Conservation (phyloP, 306 rosid species). For the Canavalia ensiformis region DNA sequence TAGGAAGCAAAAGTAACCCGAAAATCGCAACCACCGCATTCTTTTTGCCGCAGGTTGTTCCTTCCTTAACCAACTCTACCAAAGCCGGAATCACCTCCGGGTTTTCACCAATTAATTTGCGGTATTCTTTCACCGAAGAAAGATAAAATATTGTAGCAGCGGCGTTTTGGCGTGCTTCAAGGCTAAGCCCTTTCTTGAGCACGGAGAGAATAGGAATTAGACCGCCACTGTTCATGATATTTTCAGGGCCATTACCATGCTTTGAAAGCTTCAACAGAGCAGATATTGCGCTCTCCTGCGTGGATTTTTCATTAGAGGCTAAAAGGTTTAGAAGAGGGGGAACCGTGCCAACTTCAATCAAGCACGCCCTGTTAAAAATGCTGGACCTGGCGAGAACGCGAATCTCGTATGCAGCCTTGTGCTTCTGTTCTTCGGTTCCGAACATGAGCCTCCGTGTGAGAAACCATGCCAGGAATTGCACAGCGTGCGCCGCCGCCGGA, state of each 20-base stretch:
- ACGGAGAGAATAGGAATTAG: slow-evolving; percentile 54
- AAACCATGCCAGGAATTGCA: slow-evolving; percentile 65
- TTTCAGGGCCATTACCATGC: slow-evolving; percentile 59
- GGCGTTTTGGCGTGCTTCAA: slow-evolving; percentile 71
- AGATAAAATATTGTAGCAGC: slow-evolving; percentile 81
- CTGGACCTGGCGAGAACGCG: slow-evolving; percentile 73
- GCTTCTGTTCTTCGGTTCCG: slow-evolving; percentile 61
- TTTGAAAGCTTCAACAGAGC: slow-evolving; percentile 84
- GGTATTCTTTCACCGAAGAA: slow-evolving; percentile 61
- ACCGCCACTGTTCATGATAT: slow-evolving; percentile 62
- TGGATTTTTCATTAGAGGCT: slow-evolving; percentile 36
- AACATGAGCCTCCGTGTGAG: slow-evolving; percentile 63
- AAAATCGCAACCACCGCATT: slow-evolving; percentile 80
- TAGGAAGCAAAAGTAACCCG: slow-evolving; percentile 63
- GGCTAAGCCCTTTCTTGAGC: slow-evolving; percentile 60
- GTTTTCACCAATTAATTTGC: slow-evolving; percentile 68
- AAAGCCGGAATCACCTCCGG: slow-evolving; percentile 62
- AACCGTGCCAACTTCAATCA: slow-evolving; percentile 68
- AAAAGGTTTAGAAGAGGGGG: slow-evolving; percentile 65
- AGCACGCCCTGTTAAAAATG: slow-evolving; percentile 72
- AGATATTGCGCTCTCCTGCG: slow-evolving; percentile 69
- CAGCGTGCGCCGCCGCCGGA: slow-evolving; percentile 59
- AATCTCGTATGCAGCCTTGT: slow-evolving; percentile 80
- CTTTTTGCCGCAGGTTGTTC: slow-evolving; percentile 73
- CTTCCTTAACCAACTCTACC: slow-evolving; percentile 66